These are phyloP conservation scores for Fraxinus platypoda DNA, from an alignment of 305 asterid genomes.

Conservation along the genomic window DNA sequence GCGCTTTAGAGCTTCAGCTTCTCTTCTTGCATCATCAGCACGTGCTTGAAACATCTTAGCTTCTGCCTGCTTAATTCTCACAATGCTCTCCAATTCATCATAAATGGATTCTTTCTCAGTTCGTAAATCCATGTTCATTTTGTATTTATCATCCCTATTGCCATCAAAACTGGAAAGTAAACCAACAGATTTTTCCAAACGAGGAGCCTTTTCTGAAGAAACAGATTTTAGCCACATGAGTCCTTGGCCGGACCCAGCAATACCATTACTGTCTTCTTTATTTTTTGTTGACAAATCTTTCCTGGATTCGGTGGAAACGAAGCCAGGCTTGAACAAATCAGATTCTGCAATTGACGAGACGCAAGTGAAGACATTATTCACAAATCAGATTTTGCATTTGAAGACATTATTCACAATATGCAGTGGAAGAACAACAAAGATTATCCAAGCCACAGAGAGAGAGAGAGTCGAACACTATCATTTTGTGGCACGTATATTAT, in stretches of 20 bases:
- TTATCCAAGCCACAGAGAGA: not conserved
- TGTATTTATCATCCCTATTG: constrained; percentile 41
- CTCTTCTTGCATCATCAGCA: constrained; percentile 88
- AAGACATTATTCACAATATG: not conserved
- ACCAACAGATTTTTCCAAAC: constrained; percentile 42
- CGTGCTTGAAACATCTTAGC: constrained; percentile 86
- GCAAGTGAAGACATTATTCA: constrained; percentile 12
- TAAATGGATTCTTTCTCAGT: constrained; percentile 56
- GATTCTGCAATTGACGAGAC: constrained; percentile 47
- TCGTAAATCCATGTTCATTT: constrained; percentile 38
- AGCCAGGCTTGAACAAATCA: constrained; percentile 43
- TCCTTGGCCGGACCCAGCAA: constrained; percentile 60
- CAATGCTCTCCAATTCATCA: constrained; percentile 89
- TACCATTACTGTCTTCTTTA: constrained; percentile 49
- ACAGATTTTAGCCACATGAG: constrained; percentile 57
- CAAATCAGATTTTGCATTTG: not conserved
- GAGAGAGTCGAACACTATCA: not conserved
- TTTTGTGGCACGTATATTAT: not conserved
- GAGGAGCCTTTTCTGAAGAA: constrained; percentile 48
- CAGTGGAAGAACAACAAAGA: not conserved
- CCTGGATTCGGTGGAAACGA: constrained; percentile 35
- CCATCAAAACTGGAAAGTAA: constrained; percentile 40
- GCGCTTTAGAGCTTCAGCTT: constrained; percentile 80
- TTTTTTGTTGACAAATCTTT: constrained; percentile 47
- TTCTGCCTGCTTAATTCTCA: constrained; percentile 87